Percentiles rank a stretch among this genome's conserved stretches.
phyloP scores from a whole-genome alignment of 768 basidiomycete species.

The Boletus pseudopeckii region DNA sequence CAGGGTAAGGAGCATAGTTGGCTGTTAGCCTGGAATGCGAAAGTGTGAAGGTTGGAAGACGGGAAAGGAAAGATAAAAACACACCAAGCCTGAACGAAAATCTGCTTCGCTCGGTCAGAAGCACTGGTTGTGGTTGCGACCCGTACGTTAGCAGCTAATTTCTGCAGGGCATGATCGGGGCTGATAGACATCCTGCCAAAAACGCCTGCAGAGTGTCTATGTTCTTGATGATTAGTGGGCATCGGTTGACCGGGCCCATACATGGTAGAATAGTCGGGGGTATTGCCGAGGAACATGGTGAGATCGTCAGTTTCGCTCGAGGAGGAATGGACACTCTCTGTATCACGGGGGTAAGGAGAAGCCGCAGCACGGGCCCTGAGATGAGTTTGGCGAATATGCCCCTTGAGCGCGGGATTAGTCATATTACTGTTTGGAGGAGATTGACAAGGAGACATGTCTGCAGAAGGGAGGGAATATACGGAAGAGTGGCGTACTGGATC shows the following conservation, averaged over 20 bases:
- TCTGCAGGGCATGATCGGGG: slow-evolving; percentile 77
- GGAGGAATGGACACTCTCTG: slow-evolving; percentile 82
- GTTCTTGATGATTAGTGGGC: slow-evolving; percentile 39
- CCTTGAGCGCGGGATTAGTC: slow-evolving; percentile 73
- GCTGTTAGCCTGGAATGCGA: slow-evolving; percentile 70
- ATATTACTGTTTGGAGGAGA: slow-evolving; percentile 76
- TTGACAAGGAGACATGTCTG: slow-evolving; percentile 48
- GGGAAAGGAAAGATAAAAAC: slow-evolving; percentile 31
- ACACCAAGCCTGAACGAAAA: slow-evolving; percentile 90
- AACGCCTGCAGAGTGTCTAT: slow-evolving; percentile 63
- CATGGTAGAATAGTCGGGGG: slow-evolving; percentile 66
- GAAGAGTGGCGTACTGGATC: slow-evolving; percentile 48
- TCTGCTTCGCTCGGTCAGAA: slow-evolving; percentile 87
- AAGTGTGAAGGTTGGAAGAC: slow-evolving; percentile 17
- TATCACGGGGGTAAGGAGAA: slow-evolving; percentile 83
- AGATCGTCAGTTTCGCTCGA: slow-evolving; percentile 89
- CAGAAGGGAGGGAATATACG: slow-evolving; percentile 39
- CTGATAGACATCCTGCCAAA: slow-evolving; percentile 76
- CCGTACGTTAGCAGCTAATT: slow-evolving; percentile 81
- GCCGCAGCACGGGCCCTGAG: slow-evolving; percentile 77
- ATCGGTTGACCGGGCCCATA: slow-evolving; percentile 45
- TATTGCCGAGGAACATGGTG: slow-evolving; percentile 64
- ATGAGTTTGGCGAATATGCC: slow-evolving; percentile 70
- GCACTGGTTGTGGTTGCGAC: slow-evolving; percentile 89
- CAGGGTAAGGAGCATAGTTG: slow-evolving; percentile 87